Base-by-base conservation (phyloP, 2,329 filamentous ascomycete genomes). In the Cercospora janseana region DNA sequence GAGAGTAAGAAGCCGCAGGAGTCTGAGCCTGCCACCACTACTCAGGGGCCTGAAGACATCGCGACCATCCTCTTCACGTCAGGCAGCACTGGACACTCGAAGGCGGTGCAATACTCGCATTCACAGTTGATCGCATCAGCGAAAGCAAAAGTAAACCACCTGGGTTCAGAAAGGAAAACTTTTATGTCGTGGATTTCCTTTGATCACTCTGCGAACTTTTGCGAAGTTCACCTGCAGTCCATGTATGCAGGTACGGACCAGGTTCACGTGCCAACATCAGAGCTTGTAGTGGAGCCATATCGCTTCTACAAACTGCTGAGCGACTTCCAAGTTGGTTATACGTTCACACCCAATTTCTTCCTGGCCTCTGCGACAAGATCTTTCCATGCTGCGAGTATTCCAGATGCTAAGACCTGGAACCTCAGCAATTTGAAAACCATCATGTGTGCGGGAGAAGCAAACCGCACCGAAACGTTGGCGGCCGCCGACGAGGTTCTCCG, bases 141-240 rank as follows among this genome's bases (percentile, higher is more conserved):
- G 9, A 10, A 47, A 35, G 52, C 52, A 4, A 57, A 55, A 27
- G 28, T 41, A 4, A 28, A 47, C 6, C 21, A 55, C 26, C 48
- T 55, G 20, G 21, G 26, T 10, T 42, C 49, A 2, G 23, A 44
- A 10, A 37, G 48, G 10, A 47, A 50, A 40, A 50, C 52, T 4
- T 56, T 56, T 41, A 50, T 53, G 50, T 52, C 53, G 6, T 56
- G 53, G 53, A 31, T 53, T 23, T 55, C 69, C 0, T 63, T 80
- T 6, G 78, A 82, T 52, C 79, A 82, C 50, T 77, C 79, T 6
- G 79, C 74, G 0, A 72, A 65, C 51, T 62, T 83, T 2, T 65
- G 69, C 1, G 75, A 82, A 43, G 72, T 76, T 12, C 79, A 82
- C 55, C 59, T 82, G 0, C 72, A 72, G 10, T 75, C 78, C 1